Evolutionary conservation across 352 stramenopile species (phyloP).

Genomic region (Achlya hypogyna): DNA sequence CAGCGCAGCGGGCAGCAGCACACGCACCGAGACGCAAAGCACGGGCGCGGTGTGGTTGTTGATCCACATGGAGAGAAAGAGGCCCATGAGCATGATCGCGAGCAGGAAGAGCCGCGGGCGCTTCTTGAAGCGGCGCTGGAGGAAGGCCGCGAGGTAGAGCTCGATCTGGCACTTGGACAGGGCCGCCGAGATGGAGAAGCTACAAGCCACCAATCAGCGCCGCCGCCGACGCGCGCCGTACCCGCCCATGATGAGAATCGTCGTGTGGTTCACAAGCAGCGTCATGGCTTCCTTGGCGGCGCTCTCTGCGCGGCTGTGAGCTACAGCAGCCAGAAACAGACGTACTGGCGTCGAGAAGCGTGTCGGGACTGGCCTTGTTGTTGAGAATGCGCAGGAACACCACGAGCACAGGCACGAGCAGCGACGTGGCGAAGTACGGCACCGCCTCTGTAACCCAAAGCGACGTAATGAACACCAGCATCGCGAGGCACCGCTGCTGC

Average conservation of each 20-base stretch:
- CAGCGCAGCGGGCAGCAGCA: neutral
- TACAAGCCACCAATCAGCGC: conserved; percentile 18
- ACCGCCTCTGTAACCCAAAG: conserved; percentile 88
- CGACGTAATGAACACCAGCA: conserved; percentile 85
- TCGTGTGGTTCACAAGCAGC: conserved; percentile 87
- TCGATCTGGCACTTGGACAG: conserved; percentile 90
- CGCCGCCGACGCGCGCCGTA: conserved; percentile 25
- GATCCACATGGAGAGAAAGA: conserved; percentile 91
- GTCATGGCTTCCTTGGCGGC: conserved; percentile 85
- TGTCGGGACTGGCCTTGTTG: conserved; percentile 62
- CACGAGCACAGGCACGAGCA: conserved; percentile 82
- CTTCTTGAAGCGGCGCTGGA: conserved; percentile 86
- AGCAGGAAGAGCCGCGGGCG: conserved; percentile 84
- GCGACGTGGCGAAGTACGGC: conserved; percentile 86
- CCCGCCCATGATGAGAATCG: conserved; percentile 89
- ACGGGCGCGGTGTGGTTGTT: conserved; percentile 90
- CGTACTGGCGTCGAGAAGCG: conserved; percentile 60
- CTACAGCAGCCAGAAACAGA: neutral
- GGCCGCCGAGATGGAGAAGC: conserved; percentile 81
- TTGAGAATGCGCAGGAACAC: conserved; percentile 85
- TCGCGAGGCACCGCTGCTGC: conserved; percentile 78
- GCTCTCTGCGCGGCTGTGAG: conserved; percentile 33
- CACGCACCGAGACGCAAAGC: conserved; percentile 79
- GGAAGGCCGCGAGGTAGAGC: conserved; percentile 80
- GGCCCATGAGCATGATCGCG: conserved; percentile 89